These are phyloP conservation scores for Hyphodiscus hymeniophilus DNA, from an alignment of 495 filamentous ascomycete species.

Conservation along the genomic window DNA sequence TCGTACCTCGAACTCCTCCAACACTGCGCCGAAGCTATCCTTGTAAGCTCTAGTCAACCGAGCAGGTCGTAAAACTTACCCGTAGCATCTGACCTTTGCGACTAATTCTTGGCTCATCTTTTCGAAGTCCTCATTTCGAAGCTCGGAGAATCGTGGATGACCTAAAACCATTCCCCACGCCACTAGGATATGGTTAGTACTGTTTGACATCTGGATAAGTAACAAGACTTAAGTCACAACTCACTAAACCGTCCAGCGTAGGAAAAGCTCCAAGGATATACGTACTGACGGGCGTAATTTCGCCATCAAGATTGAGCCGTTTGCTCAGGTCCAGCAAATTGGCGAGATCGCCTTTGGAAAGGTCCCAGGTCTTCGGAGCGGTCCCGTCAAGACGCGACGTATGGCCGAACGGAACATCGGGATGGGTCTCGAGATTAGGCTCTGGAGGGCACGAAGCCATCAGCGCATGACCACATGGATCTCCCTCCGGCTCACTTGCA, in stretches of 20 bases:
- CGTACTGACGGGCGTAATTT: constrained; percentile 80
- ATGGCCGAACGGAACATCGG: constrained; percentile 43
- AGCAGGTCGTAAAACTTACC: constrained; percentile 49
- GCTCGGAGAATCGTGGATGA: constrained; percentile 55
- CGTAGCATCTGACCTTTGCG: constrained; percentile 84
- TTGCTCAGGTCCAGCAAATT: constrained; percentile 80
- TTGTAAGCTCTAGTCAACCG: constrained; percentile 14
- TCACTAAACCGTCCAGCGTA: too few relatives aligned
- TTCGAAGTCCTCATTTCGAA: constrained; percentile 64
- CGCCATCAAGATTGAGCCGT: constrained; percentile 76
- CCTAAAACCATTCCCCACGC: constrained; percentile 75
- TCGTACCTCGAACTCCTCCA: constrained; percentile 86
- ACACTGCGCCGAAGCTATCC: constrained; percentile 69
- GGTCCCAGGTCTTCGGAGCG: constrained; percentile 52
- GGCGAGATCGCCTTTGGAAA: constrained; percentile 64
- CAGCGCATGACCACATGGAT: constrained; percentile 69
- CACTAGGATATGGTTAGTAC: constrained; percentile 29
- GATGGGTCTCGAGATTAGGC: constrained; percentile 31
- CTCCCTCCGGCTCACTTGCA: constrained; percentile 41
- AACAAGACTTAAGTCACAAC: too few relatives aligned
- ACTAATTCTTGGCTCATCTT: constrained; percentile 63
- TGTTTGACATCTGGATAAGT: too few relatives aligned
- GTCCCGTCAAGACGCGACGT: constrained; percentile 26
- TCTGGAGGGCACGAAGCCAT: constrained; percentile 83
- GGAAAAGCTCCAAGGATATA: too few relatives aligned